Percentiles rank a stretch among this genome's conserved stretches.
phyloP scores from a whole-genome alignment of 2,329 filamentous ascomycete genomes.

The Alternaria solani region DNA sequence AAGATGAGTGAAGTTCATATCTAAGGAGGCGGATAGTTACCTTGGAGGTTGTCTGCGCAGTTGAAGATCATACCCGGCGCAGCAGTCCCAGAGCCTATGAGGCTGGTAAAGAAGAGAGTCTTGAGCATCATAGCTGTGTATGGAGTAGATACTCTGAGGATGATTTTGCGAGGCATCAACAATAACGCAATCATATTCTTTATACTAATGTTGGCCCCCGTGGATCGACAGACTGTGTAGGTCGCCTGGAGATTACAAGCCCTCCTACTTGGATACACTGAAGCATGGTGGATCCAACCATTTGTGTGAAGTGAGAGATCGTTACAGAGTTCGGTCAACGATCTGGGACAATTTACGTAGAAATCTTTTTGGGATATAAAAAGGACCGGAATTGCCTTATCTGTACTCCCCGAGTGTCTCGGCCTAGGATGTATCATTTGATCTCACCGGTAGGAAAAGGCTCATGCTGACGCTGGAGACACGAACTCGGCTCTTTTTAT shows the following conservation, averaged over 20 bases:
- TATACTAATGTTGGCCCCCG: not conserved
- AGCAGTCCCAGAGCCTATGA: not conserved
- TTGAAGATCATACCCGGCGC: constrained; percentile 4
- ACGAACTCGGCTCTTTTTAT: not conserved
- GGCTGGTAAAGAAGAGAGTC: not conserved
- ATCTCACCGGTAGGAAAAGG: not conserved
- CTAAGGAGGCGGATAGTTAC: not conserved
- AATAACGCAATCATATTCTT: not conserved
- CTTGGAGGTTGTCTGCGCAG: not conserved
- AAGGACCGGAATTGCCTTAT: not conserved
- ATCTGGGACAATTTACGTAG: not conserved
- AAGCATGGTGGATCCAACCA: not conserved
- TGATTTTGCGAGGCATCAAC: not conserved
- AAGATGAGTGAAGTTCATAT: not conserved
- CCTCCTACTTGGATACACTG: not conserved
- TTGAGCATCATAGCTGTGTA: constrained; percentile 1
- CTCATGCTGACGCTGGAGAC: not conserved
- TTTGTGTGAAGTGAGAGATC: not conserved
- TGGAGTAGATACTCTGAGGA: not conserved
- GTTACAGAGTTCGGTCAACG: not conserved
- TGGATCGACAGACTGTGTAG: not conserved
- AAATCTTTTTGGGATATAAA: not conserved
- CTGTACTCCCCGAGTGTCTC: not conserved
- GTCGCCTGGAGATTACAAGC: not conserved
- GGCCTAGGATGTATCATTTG: not conserved